These are phyloP conservation scores for Tetrapisispora iriomotensis DNA, from an alignment of 805 yeast species.

Conservation along the genomic window DNA sequence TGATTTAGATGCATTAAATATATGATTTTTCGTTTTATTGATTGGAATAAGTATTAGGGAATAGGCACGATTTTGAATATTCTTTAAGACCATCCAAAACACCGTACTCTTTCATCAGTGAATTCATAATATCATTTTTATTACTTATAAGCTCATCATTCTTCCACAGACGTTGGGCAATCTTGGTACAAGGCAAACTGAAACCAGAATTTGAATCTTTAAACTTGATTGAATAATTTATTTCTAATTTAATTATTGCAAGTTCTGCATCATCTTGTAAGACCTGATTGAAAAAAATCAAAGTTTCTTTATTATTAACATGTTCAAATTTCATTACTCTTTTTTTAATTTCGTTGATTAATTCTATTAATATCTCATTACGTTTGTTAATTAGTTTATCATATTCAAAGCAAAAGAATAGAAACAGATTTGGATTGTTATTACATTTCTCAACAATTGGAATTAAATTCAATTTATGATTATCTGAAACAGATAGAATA, in stretches of 20 bases:
- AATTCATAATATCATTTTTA: slow-evolving; percentile 8
- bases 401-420: slow-evolving; percentile 19
- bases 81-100: slow-evolving; percentile 11
- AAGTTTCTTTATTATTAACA: neutral
- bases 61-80: slow-evolving; percentile 9
- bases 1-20: neutral
- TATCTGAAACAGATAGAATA: slow-evolving; percentile 1
- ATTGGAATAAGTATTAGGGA: slow-evolving; percentile 1
- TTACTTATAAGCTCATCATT: neutral
- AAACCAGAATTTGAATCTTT: neutral
- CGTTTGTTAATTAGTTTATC: slow-evolving; percentile 14
- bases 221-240: neutral
- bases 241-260: slow-evolving; percentile 1
- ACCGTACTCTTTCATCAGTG: slow-evolving; percentile 19
- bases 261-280: neutral
- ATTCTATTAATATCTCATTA: slow-evolving; percentile 2
- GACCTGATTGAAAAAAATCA: neutral
- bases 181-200: slow-evolving; percentile 5
- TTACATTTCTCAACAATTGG: neutral
- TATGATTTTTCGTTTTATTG: neutral
- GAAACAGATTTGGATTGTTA: slow-evolving; percentile 8
- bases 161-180: slow-evolving; percentile 3
- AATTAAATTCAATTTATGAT: slow-evolving; percentile 6
- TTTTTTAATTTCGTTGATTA: neutral
- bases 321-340: neutral